Evolutionary conservation across 257 asterid genomes (phyloP).

Genomic region (Solanum tacnaense): DNA sequence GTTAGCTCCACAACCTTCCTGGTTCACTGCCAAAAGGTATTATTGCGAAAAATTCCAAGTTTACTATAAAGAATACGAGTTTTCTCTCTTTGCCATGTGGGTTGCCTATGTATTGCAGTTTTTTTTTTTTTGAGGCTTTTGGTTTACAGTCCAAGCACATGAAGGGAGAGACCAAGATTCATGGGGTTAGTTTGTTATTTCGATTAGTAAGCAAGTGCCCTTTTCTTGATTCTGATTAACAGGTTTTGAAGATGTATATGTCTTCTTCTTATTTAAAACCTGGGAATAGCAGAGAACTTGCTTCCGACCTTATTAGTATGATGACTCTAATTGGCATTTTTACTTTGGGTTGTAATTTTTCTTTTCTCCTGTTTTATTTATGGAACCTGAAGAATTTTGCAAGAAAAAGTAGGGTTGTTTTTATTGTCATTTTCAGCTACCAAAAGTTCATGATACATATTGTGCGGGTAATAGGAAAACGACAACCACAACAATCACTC

Average conservation of each 20-base stretch:
- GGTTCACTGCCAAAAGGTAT: background rate
- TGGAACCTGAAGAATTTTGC: background rate
- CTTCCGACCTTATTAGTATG: background rate
- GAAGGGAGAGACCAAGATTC: background rate
- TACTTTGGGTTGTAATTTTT: background rate
- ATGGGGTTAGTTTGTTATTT: background rate
- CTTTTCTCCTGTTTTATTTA: background rate
- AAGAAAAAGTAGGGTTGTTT: background rate
- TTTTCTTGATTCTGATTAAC: background rate
- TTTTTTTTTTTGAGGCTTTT: background rate
- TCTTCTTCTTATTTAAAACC: background rate
- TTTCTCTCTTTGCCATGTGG: background rate
- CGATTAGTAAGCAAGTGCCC: background rate
- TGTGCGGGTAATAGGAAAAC: background rate
- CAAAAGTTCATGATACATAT: background rate
- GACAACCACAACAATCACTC: background rate
- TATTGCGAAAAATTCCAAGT: no score
- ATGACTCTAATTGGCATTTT: background rate
- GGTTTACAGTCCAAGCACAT: background rate
- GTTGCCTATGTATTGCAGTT: background rate
- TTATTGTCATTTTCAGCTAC: background rate
- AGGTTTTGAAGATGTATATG: background rate
- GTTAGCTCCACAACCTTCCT: background rate
- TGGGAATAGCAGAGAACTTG: background rate
- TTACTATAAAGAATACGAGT: background rate